These are phyloP conservation scores for Corchorus capsularis DNA, from an alignment of 345 rosid species.

Conservation along the genomic window DNA sequence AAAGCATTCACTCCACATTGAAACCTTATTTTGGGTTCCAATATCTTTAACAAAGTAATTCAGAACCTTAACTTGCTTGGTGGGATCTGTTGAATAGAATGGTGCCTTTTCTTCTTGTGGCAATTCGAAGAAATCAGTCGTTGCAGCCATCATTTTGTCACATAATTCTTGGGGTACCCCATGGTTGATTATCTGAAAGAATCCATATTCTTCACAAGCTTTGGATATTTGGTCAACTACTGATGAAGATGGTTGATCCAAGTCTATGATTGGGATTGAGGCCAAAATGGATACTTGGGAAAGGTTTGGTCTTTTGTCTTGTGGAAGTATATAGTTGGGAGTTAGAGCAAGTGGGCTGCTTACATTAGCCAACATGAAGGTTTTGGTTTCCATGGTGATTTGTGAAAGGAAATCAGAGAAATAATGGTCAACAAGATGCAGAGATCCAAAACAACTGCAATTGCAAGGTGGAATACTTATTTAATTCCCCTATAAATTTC, in stretches of 20 bases:
- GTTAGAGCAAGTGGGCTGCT: background rate
- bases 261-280: constrained; percentile 27
- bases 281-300: constrained; percentile 12
- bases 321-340: constrained; percentile 24
- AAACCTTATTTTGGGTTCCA: constrained; percentile 20
- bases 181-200: constrained; percentile 27
- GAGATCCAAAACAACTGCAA: background rate
- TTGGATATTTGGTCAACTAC: constrained; percentile 13
- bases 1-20: constrained; percentile 30
- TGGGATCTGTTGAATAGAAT: constrained; percentile 14
- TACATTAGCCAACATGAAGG: background rate
- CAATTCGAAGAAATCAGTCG: constrained; percentile 20
- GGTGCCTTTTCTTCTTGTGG: constrained; percentile 17
- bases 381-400: constrained; percentile 15
- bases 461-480: no score
- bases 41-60: constrained; percentile 12
- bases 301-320: constrained; percentile 26
- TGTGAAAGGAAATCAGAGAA: background rate
- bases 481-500: no score
- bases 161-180: constrained; percentile 21
- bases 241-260: constrained; percentile 3
- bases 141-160: constrained; percentile 16
- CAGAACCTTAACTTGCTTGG: constrained; percentile 22
- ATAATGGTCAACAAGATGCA: background rate
- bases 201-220: constrained; percentile 31